A percentile compares a stretch with the other conserved stretches of the same genome.
phyloP scores from a whole-genome alignment of 1,284 basidiomycete genomes.

The Vanrija sp. region DNA sequence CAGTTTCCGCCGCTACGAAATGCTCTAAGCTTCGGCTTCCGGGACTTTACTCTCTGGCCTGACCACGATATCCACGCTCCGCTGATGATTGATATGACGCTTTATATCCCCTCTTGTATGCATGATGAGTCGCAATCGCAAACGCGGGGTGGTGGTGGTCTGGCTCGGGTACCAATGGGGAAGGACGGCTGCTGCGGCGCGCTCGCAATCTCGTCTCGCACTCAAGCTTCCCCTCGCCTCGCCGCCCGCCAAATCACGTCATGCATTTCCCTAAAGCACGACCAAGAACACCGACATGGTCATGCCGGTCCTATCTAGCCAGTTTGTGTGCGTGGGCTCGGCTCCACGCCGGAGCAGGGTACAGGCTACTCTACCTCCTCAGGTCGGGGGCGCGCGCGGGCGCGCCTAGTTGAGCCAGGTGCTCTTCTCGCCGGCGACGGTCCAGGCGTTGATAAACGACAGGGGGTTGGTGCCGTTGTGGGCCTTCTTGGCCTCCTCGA shows the following conservation, averaged over 20 bases:
- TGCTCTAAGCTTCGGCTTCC: conserved; percentile 26
- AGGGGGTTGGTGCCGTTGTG: conserved; percentile 34
- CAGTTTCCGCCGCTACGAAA: conserved; percentile 48
- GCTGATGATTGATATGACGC: conserved; percentile 6
- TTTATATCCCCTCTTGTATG: conserved; percentile 14
- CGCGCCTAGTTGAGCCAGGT: conserved; percentile 10
- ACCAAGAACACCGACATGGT: no score
- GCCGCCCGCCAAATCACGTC: no score
- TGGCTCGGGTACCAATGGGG: no score
- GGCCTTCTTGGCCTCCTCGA: conserved; percentile 31
- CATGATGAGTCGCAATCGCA: conserved; percentile 5
- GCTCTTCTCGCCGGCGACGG: conserved; percentile 21
- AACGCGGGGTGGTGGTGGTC: not conserved
- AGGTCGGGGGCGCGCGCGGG: no score
- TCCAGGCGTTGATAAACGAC: conserved; percentile 34
- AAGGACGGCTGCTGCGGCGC: no score
- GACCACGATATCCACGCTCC: not conserved
- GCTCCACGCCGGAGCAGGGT: no score
- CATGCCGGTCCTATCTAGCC: no score
- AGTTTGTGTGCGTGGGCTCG: no score
- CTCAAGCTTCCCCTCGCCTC: no score
- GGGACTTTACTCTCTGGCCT: not conserved
- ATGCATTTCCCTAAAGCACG: no score
- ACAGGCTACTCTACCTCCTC: no score
- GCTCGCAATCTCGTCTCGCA: no score